Base-by-base conservation (phyloP, 2,329 filamentous ascomycete species). In the Tolypocladium pustulatum region DNA sequence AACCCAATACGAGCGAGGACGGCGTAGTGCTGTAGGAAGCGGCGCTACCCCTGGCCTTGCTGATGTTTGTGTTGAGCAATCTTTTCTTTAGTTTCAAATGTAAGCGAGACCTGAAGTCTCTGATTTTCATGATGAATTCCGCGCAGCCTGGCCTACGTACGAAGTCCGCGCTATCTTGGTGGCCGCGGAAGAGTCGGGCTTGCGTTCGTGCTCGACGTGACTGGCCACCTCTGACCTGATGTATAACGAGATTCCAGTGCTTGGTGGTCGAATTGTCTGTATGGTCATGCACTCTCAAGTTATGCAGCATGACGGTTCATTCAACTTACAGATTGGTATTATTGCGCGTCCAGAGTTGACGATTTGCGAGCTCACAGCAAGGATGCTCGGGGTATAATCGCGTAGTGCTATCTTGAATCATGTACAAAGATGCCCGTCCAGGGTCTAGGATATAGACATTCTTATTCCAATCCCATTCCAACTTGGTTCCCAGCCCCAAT, bases 1-100 rank as follows among this genome's bases (percentile, higher is more conserved):
- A 38, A 58, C 40, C 61, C 66, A 75, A 69, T 66, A 78, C 76
- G 76, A 71, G 68, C 68, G 73, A 75, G 75, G 76, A 78, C 75
- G 76, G 76, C 72, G 71, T 76, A 71, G 68, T 67, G 64, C 56
- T 58, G 57, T 54, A 54, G 36, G 55, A 59, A 63, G 60, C 63
- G 59, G 60, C 64, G 67, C 69, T 71, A 74, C 73, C 74, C 75
- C 75, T 77, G 75, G 73, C 75, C 75, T 75, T 69, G 65, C 61
- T 54, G 34, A 41, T 22, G 7, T 17, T 57, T 25, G 49, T 32
- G 36, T 32, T 54, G n/a, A 15, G 25, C 32, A 32, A 20, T n/a
- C 6, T 53, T 53, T 52, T 15, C 15, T 32, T 34, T 53, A 34
- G 5, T 22, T 53, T 10, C 15, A 13, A 51, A 34, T 52, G 4